Evolutionary conservation across 768 basidiomycete species (phyloP).

Genomic region (Boletus rubroflammeus): DNA sequence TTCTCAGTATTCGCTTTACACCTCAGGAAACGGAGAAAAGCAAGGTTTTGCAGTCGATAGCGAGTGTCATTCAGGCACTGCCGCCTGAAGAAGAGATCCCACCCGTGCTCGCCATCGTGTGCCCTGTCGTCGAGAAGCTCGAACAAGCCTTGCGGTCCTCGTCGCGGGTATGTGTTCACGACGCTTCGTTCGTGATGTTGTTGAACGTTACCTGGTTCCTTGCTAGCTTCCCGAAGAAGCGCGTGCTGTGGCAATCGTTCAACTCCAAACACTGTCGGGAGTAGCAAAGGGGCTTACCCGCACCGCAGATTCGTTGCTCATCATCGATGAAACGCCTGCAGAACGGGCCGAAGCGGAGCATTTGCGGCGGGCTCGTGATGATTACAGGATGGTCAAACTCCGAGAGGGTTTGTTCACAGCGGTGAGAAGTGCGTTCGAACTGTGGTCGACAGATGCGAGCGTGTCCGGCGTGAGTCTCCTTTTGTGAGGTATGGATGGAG

Average conservation of each 20-base stretch:
- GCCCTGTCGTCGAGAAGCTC: constrained; percentile 69
- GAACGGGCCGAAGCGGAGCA: constrained; percentile 48
- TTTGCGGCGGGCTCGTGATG: constrained; percentile 59
- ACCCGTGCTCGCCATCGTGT: constrained; percentile 74
- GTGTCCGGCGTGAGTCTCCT: constrained; percentile 63
- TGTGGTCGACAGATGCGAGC: constrained; percentile 79
- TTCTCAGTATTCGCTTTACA: not conserved
- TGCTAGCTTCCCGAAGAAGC: constrained; percentile 71
- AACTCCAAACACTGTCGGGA: constrained; percentile 79
- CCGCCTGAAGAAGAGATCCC: constrained; percentile 74
- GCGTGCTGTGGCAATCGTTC: constrained; percentile 57
- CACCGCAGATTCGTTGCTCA: constrained; percentile 61
- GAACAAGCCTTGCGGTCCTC: constrained; percentile 57
- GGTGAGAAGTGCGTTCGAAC: constrained; percentile 56
- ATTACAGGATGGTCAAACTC: constrained; percentile 58
- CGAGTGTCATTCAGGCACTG: constrained; percentile 90
- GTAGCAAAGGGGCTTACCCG: constrained; percentile 86
- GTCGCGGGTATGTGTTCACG: constrained; percentile 40
- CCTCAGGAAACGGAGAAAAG: constrained; percentile 76
- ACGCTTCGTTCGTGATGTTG: not conserved
- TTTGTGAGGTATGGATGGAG: not conserved
- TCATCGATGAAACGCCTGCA: constrained; percentile 56
- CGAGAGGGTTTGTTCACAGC: constrained; percentile 63
- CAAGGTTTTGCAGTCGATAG: constrained; percentile 89
- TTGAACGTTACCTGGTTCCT: not conserved